Base-by-base conservation (phyloP, 2,329 filamentous ascomycete species). In the Trichoderma sp. region DNA sequence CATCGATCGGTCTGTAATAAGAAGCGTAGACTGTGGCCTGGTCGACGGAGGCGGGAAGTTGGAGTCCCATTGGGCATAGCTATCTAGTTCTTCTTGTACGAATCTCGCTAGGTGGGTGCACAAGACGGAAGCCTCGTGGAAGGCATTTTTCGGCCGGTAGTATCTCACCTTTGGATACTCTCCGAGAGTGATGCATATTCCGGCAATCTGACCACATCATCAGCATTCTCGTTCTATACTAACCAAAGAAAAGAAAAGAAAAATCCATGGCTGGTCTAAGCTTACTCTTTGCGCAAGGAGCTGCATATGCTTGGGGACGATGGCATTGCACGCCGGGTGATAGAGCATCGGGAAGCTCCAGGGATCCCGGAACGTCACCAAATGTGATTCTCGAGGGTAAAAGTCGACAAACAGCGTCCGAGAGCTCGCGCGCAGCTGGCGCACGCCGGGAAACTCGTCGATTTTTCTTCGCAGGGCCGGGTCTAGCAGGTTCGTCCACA, bases 161-260 rank as follows among this genome's bases (percentile, higher is more conserved):
- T 97, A 99, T 78, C 96, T 91, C 73, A 99, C 93, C 75, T 93
- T 92, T 7, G 96, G 96, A 77, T 97, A 95, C 81, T 99, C 96
- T 74, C 95, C 95, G n/a, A 98, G 83, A 0, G 93, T 91, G 53
- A 97, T 93, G 79, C 96, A 99, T 32, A 98, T 87, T 34, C 93
- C 80, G 4, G 81, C 81, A 74, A 83, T 82, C 81, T 83, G 62
- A 6, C 47, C 20, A 43, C 13, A 20, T 53, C 4, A 32, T 68
- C 57, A 68, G 53, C 9, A 3, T 5, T 58, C 75, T 39, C 75
- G 71, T 34, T 47, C 61, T 15, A 30, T 47, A 9, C 13, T 34
- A 39, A 8, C 36, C 8, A 39, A 17, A 17, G 36, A 39, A 39
- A 17, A 39, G 13, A 8, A 39, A 4, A 39, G 6, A 1, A 17